Conservation (phyloP, 352 stramenopile genomes). For the Phytophthora meadii region DNA sequence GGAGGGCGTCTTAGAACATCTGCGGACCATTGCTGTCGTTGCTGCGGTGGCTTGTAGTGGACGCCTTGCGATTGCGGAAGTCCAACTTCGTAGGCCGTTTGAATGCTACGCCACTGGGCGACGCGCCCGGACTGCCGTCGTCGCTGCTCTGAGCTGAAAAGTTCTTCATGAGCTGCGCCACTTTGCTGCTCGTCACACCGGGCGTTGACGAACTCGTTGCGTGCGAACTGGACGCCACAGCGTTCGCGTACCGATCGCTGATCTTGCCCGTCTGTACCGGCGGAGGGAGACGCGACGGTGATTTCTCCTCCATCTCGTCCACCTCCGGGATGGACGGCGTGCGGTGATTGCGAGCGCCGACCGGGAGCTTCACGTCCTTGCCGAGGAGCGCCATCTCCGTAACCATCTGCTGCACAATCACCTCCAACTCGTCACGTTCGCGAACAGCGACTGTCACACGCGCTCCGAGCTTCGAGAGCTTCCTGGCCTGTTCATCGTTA, state of each 20-base stretch:
- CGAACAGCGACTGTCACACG: slow-evolving; percentile 50
- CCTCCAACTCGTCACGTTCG: slow-evolving; percentile 70
- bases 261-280: slow-evolving; percentile 39
- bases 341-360: slow-evolving; percentile 15
- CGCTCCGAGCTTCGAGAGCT: slow-evolving; percentile 58
- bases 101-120: slow-evolving; percentile 31
- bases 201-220: slow-evolving; percentile 13
- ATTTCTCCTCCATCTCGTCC: slow-evolving; percentile 38
- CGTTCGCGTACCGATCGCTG: slow-evolving; percentile 57
- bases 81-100: slow-evolving; percentile 49
- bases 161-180: slow-evolving; percentile 80
- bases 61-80: slow-evolving; percentile 48
- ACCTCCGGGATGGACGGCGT: slow-evolving; percentile 30
- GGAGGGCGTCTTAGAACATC: slow-evolving; percentile 3
- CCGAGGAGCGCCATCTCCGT: slow-evolving; percentile 57
- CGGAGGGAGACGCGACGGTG: slow-evolving; percentile 4
- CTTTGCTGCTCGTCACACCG: slow-evolving; percentile 48
- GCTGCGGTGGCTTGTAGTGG: slow-evolving; percentile 34
- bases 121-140: slow-evolving; percentile 12
- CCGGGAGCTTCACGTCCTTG: slow-evolving; percentile 27
- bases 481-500: slow-evolving; percentile 64
- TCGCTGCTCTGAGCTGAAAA: slow-evolving; percentile 50
- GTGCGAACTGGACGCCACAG: slow-evolving; percentile 39
- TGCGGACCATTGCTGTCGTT: slow-evolving; percentile 21
- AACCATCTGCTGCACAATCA: slow-evolving; percentile 65